Evolutionary conservation across 2,329 filamentous ascomycete species (phyloP).

Genomic region (Fusarium sp.): DNA sequence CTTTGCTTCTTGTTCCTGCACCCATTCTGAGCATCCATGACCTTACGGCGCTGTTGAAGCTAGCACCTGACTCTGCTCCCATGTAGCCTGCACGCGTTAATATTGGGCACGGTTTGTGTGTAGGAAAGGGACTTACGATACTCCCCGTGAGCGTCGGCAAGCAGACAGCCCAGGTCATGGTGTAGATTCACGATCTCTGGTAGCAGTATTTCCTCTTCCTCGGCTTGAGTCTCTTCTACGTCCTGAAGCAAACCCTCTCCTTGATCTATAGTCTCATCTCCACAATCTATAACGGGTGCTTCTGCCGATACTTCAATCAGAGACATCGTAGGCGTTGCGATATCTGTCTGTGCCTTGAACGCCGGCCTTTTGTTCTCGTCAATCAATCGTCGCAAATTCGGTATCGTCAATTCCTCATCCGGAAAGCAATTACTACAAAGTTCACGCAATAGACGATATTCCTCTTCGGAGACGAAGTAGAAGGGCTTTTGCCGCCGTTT

Average conservation of each 20-base stretch:
- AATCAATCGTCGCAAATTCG: background rate
- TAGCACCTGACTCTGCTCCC: background rate
- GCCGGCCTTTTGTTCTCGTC: background rate
- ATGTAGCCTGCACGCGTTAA: background rate
- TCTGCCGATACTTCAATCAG: background rate
- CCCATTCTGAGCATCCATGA: background rate
- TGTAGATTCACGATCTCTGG: background rate
- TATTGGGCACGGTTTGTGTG: rapidly evolving
- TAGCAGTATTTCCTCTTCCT: background rate
- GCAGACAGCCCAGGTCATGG: background rate
- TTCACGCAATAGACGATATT: rapidly evolving
- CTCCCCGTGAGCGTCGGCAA: background rate
- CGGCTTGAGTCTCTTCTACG: rapidly evolving
- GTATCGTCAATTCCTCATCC: background rate
- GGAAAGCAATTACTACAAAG: background rate
- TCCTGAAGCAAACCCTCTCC: rapidly evolving
- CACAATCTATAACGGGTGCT: background rate
- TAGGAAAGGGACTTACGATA: background rate
- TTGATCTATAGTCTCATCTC: background rate
- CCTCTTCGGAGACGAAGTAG: background rate
- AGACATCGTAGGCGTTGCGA: background rate
- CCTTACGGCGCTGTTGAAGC: background rate
- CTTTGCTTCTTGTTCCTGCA: background rate
- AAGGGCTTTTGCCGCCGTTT: background rate
- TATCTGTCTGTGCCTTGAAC: background rate